phyloP scores from a whole-genome alignment of 495 filamentous ascomycete species.

The Podospora bellae-mahoneyi region DNA sequence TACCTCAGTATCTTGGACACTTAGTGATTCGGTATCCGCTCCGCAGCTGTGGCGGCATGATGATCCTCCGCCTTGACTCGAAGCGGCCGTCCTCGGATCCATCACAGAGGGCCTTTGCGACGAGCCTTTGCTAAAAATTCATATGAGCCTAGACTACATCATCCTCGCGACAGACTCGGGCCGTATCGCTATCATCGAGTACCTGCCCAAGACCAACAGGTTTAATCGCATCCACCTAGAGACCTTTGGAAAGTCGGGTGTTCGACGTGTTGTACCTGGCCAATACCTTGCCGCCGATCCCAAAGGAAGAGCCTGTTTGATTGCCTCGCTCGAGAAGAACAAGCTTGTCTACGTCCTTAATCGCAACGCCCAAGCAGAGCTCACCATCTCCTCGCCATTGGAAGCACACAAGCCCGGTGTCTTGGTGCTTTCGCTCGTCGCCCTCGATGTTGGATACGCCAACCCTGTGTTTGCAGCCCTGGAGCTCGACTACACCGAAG shows the following conservation, averaged over 20 bases:
- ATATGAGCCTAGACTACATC: constrained; percentile 73
- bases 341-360: constrained; percentile 99
- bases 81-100: constrained; percentile 28
- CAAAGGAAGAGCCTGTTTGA: constrained; percentile 89
- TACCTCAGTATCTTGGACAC: constrained; percentile 53
- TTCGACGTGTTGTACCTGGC: constrained; percentile 88
- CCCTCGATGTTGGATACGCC: constrained; percentile 91
- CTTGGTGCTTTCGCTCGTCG: constrained; percentile 79
- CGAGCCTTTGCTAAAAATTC: constrained; percentile 57
- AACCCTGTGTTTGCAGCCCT: constrained; percentile 94
- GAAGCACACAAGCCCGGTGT: constrained; percentile 96
- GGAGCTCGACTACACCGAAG: constrained; percentile 88
- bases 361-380: constrained; percentile 86
- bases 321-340: constrained; percentile 95
- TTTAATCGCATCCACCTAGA: constrained; percentile 90
- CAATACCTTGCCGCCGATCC: constrained; percentile 94
- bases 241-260: constrained; percentile 97
- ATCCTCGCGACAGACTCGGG: constrained; percentile 94
- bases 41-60: constrained; percentile 44
- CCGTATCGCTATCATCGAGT: constrained; percentile 91
- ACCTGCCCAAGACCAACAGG: constrained; percentile 77
- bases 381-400: constrained; percentile 95
- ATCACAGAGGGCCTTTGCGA: constrained; percentile 17
- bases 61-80: constrained; percentile 16
- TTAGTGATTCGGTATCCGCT: constrained; percentile 87